A percentile compares a stretch with the other conserved stretches of the same genome.
Evolutionary conservation across 2,329 filamentous ascomycete species (phyloP).

Genomic region (Sphaerulina populicola): DNA sequence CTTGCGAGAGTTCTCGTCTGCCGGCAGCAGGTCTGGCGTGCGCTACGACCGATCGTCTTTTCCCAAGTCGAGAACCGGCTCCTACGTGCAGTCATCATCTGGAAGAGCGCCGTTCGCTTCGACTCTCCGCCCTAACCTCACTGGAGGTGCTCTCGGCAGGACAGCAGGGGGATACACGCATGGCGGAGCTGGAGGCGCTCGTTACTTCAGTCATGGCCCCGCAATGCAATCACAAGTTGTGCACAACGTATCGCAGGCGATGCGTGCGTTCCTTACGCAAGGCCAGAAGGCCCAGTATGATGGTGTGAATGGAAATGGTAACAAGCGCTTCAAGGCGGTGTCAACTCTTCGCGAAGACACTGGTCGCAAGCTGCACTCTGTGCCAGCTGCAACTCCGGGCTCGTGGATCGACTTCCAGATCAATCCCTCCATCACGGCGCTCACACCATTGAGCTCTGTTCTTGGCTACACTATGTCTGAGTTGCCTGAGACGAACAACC

Average conservation of each 20-base stretch:
- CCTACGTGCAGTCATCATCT: conserved; percentile 55
- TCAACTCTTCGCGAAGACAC: conserved; percentile 66
- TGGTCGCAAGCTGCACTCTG: conserved; percentile 55
- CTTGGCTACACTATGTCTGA: conserved; percentile 42
- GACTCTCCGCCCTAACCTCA: conserved; percentile 82
- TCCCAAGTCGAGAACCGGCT: conserved; percentile 49
- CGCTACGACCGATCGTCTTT: conserved; percentile 47
- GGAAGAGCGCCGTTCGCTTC: conserved; percentile 78
- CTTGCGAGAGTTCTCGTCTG: conserved; percentile 46
- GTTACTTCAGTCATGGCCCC: conserved; percentile 86
- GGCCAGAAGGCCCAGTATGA: conserved; percentile 84
- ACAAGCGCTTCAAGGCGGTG: conserved; percentile 72
- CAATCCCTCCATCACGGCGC: conserved; percentile 80
- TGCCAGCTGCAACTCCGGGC: conserved; percentile 55
- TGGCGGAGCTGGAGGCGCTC: conserved; percentile 59
- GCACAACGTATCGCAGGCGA: conserved; percentile 87
- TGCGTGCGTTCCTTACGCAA: conserved; percentile 85
- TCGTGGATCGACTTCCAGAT: conserved; percentile 83
- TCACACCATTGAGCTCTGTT: conserved; percentile 61
- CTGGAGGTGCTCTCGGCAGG: conserved; percentile 73
- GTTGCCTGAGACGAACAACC: conserved; percentile 40
- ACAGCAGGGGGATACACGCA: conserved; percentile 82
- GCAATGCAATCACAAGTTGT: conserved; percentile 81
- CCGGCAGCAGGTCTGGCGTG: conserved; percentile 30
- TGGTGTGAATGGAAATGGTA: conserved; percentile 61